Evolutionary conservation across 139 green algal genomes (phyloP).

Genomic region (Coelastrella sp.): DNA sequence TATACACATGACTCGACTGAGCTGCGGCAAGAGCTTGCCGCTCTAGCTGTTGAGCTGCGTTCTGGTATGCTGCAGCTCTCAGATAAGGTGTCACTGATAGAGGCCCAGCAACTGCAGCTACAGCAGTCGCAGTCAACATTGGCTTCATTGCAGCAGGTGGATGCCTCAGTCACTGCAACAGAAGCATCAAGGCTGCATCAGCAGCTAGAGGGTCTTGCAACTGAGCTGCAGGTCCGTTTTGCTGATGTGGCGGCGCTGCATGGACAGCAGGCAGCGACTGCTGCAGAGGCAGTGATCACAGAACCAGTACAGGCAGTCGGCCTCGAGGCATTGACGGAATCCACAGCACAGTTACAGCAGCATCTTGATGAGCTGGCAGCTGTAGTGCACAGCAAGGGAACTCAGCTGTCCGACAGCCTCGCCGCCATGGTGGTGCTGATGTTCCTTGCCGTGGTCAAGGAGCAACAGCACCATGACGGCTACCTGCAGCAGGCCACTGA

Average conservation of each 20-base stretch:
- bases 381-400: background rate
- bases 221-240: background rate
- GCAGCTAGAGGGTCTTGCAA: background rate
- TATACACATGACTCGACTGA: background rate
- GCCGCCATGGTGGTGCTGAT: no score
- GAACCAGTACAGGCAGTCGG: background rate
- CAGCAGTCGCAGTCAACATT: background rate
- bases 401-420: background rate
- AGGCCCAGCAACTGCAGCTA: background rate
- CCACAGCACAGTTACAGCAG: background rate
- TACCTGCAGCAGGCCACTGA: no score
- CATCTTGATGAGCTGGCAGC: slow-evolving; percentile 8
- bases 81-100: background rate
- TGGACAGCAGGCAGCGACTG: background rate
- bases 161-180: background rate
- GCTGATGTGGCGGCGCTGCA: background rate
- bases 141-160: background rate
- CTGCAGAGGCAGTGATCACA: background rate
- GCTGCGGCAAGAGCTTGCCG: background rate
- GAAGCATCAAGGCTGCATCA: background rate
- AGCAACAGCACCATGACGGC: background rate
- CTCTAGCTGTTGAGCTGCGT: background rate
- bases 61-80: background rate
- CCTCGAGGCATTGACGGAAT: background rate
- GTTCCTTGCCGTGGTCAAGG: background rate